Conservation (phyloP, 306 rosid genomes). For the Hippophae tibetana region DNA sequence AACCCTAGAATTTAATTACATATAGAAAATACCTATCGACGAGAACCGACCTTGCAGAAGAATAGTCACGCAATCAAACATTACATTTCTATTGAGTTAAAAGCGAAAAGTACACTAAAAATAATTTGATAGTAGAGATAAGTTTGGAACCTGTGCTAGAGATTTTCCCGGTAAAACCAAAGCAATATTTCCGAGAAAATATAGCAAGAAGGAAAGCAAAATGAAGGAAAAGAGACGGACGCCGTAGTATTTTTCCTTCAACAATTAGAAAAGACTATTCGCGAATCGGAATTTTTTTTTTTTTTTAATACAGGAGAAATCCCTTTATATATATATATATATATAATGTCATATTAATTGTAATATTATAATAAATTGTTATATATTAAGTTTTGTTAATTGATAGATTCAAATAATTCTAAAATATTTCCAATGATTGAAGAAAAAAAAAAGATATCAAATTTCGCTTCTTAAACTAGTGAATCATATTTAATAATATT, state of each 20-base stretch:
- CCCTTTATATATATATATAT: too few relatives aligned
- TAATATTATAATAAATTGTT: too few relatives aligned
- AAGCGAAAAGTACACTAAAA: background rate
- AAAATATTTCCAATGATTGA: too few relatives aligned
- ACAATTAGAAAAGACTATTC: conserved; percentile 28
- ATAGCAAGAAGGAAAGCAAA: conserved; percentile 5
- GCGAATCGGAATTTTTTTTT: background rate
- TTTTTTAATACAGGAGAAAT: too few relatives aligned
- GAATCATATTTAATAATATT: too few relatives aligned
- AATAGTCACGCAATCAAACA: background rate
- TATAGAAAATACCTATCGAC: too few relatives aligned
- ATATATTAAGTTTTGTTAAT: too few relatives aligned
- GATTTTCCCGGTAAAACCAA: conserved; percentile 26
- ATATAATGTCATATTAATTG: too few relatives aligned
- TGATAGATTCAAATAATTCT: too few relatives aligned
- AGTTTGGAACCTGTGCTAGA: conserved; percentile 28
- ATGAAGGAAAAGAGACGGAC: conserved; percentile 2
- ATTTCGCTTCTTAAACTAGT: too few relatives aligned
- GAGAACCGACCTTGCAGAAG: background rate
- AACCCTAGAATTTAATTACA: too few relatives aligned
- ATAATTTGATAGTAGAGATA: conserved; percentile 4
- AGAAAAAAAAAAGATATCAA: too few relatives aligned
- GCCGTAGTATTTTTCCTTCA: conserved; percentile 26
- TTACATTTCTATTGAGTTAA: background rate
- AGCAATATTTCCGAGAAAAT: conserved; percentile 34